A percentile compares a stretch with the other conserved stretches of the same genome.
phyloP scores from a whole-genome alignment of 2,329 filamentous ascomycete genomes.

The Cercospora nicotianae region DNA sequence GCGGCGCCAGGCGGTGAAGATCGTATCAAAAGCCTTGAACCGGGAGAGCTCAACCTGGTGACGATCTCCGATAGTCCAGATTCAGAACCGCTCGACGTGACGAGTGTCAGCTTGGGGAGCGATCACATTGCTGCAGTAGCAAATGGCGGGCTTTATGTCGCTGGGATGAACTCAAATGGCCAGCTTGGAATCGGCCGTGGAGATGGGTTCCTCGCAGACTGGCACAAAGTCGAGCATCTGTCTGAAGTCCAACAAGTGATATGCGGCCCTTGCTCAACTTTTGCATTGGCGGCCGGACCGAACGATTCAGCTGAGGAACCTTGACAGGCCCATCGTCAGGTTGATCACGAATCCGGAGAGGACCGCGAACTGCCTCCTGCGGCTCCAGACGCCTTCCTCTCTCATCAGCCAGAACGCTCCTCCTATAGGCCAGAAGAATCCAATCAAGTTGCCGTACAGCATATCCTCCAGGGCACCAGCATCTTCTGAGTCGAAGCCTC shows the following conservation, averaged over 20 bases:
- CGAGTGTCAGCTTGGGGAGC: conserved; percentile 60
- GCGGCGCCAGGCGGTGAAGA: conserved; percentile 29
- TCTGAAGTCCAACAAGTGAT: conserved; percentile 18
- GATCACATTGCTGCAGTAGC: conserved; percentile 60
- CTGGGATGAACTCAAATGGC: conserved; percentile 59
- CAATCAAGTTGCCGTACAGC: conserved; percentile 82
- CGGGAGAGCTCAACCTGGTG: conserved; percentile 35
- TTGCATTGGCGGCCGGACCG: conserved; percentile 13
- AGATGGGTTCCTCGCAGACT: conserved; percentile 29
- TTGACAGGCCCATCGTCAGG: conserved; percentile 40
- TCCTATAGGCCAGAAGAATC: conserved; percentile 92
- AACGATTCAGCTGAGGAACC: conserved; percentile 1
- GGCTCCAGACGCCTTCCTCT: conserved; percentile 83
- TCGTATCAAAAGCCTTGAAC: conserved; percentile 25
- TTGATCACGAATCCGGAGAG: conserved; percentile 81
- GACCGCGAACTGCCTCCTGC: conserved; percentile 82
- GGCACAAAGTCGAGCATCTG: conserved; percentile 26
- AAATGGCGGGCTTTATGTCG: conserved; percentile 54
- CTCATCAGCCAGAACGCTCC: conserved; percentile 81
- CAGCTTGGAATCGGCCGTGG: conserved; percentile 53
- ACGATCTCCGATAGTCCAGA: conserved; percentile 43
- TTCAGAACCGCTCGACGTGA: conserved; percentile 48
- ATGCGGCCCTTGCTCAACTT: conserved; percentile 32
- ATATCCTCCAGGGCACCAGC: conserved; percentile 76
- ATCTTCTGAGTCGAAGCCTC: conserved; percentile 54